Base-by-base conservation (phyloP, 2,329 filamentous ascomycete species). In the Xylaria hypoxylon region DNA sequence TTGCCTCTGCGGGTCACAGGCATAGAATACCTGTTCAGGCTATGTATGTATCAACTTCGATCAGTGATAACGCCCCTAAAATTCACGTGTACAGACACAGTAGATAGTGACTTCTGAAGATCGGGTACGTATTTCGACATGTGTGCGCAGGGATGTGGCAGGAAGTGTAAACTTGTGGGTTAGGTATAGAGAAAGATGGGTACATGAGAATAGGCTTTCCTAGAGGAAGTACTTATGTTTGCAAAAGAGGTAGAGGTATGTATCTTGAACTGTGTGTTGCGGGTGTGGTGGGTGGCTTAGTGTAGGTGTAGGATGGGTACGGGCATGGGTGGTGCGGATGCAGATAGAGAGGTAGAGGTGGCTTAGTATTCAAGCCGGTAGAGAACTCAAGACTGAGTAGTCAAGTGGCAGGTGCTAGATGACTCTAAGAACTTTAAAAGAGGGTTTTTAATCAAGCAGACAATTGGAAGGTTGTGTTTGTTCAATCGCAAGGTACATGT, bases 1-100 rank as follows among this genome's bases (percentile, higher is more conserved):
- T 90, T 89, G 71, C 90, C 87, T 71, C 89, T 88, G 67, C 87
- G 86, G 53, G 91, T 93, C 58, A 95, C 92, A 35, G 95, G 95
- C 92, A 97, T 94, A 4, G 95, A 97, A 80, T 97, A 97, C 70
- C 95, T 91, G 78, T 97, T 96, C 67, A 90, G 85, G 72, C 93
- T 96, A 73, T 73, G 69, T 67, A 61, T 61, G 31, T 45, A 38
- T 33, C n/a, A 59, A 58, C 59, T 31, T 44, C 44, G 42, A 63
- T 74, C 62, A 75, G 71, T 59, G 35, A 56, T 28, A 40, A 53
- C 15, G 13, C 24, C n/a, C 13, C 19, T 5, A 38, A 50, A n/a
- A 28, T 31, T 40, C 13, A 51, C 19, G 7, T 31, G 15, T 5
- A 45, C 24, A 44, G 26, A 31, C 48, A 42, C 42, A 56, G 45